Evolutionary conservation across 441 rosid species (phyloP), one percentile per base, ranked within the genome.

Genomic region (Pelargonium cotyledonis): DNA sequence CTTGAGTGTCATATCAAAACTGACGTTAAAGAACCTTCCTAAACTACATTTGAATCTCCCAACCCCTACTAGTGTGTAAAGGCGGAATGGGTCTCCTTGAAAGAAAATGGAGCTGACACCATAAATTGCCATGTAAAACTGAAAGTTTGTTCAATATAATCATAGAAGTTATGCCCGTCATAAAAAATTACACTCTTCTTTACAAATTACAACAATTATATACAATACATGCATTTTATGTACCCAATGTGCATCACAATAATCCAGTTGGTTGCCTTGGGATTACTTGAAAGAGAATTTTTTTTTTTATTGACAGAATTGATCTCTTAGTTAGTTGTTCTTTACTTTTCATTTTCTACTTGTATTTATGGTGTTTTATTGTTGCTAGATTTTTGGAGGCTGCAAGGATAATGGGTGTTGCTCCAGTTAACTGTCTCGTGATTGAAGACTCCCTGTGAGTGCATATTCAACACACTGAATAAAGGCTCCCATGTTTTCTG

Each of bases 361-460:
- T 35, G 40, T 19, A 4, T 19, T 35, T 6, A 26, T 11, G 19
- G 19, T 8, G 19, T 49, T 53, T 66, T 40, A 58, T 67, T 41
- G 43, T 46, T 57, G 68, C 8, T 68, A 82, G 85, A 76, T 82
- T 80, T 66, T 46, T 78, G 19, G 85, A 82, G 62, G 85, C 83
- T 65, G 83, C 85, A 69, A 73, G 70, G 62, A 82, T 78, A 65
- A 69, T 82, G 79, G 73, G 72, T 43, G 76, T 70, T 7, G 79
- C 80, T 74, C 72, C 80, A 69, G 76, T 21, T 38, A 53, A 16
- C 10, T 82, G 85, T 68, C 69, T 82, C 65, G 85, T 82, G 41
- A 73, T 82, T 69, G 85, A 82, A 70, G 85, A 82, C 76, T 82
- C 85, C 12, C 29, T 73, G 85, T 82, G 75, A 82, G 85, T 77